These are phyloP conservation scores for Torulaspora franciscae DNA, from an alignment of 805 yeast genomes.

Conservation along the genomic window DNA sequence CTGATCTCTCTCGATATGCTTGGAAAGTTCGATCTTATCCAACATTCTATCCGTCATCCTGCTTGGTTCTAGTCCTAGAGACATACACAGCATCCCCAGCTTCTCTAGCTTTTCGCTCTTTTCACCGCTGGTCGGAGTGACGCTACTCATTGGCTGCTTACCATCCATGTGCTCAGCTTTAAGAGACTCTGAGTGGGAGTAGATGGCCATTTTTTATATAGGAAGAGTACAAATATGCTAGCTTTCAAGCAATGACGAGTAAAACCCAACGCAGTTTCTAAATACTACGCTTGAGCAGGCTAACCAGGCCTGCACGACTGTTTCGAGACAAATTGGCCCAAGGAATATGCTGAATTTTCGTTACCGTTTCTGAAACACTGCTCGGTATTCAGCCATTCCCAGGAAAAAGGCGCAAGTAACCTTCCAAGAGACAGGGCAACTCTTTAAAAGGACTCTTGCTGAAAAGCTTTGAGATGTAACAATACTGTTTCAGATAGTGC, in stretches of 20 bases:
- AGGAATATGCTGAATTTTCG: neutral
- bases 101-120: constrained; percentile 13
- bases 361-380: neutral
- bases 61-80: constrained; percentile 27
- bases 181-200: neutral
- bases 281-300: neutral
- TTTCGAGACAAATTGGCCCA: neutral
- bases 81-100: constrained; percentile 27
- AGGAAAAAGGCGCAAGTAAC: neutral
- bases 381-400: neutral
- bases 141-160: neutral
- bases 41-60: constrained; percentile 26
- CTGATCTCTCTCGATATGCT: constrained; percentile 26
- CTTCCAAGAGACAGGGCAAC: too few species aligned
- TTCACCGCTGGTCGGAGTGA: constrained; percentile 1
- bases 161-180: neutral
- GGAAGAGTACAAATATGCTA: too few species aligned
- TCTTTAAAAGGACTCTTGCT: too few species aligned
- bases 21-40: constrained; percentile 24
- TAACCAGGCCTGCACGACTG: neutral
- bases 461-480: too few species aligned
- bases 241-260: too few species aligned
- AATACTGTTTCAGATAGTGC: neutral
- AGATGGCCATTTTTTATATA: too few species aligned
- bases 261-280: neutral